Percentiles rank a stretch among this genome's conserved stretches.
These are phyloP conservation scores for Podaxis rugospora DNA, from an alignment of 768 basidiomycete genomes.

Conservation along the genomic window DNA sequence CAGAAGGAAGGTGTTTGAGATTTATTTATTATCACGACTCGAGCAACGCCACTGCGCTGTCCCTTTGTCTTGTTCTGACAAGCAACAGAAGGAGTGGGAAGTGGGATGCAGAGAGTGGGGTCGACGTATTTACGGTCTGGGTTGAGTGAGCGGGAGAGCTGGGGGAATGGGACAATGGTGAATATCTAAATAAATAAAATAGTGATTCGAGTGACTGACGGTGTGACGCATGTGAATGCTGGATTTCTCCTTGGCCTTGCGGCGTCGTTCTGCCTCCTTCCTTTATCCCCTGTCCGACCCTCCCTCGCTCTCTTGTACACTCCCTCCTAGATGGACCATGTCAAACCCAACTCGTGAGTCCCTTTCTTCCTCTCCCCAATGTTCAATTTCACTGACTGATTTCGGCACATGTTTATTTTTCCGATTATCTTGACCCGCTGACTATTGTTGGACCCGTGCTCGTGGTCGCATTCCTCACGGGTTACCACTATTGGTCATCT, in stretches of 20 bases:
- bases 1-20: too few species aligned
- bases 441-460: background rate
- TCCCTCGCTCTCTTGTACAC: background rate
- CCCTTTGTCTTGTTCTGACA: background rate
- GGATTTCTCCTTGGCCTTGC: background rate
- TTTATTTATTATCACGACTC: too few species aligned
- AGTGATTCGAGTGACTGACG: background rate
- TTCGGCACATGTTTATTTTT: background rate
- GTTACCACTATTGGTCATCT: background rate
- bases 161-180: background rate
- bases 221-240: background rate
- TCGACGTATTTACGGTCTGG: background rate
- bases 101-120: slow-evolving; percentile 5
- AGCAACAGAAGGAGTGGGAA: background rate
- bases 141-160: background rate
- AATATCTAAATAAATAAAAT: background rate
- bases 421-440: background rate
- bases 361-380: background rate
- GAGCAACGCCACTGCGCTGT: background rate
- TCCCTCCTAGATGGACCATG: slow-evolving; percentile 8
- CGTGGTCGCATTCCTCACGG: background rate
- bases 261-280: background rate
- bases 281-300: background rate
- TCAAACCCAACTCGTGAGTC: background rate
- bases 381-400: background rate